Conservation (phyloP, 495 filamentous ascomycete genomes). For the Hypomontagnella submonticulosa region DNA sequence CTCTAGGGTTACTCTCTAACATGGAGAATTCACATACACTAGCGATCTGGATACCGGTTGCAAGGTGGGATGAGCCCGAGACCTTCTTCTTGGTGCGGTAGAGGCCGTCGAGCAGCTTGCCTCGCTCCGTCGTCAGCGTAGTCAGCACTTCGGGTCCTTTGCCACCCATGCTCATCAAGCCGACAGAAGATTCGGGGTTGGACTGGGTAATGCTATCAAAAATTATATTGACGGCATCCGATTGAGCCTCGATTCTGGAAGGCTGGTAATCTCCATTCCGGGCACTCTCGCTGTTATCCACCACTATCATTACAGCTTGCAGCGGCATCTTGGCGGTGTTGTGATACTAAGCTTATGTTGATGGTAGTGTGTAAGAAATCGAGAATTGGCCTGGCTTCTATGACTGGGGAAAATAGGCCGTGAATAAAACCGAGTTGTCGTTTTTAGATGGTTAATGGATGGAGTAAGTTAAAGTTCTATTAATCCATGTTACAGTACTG, state of each 20-base stretch:
- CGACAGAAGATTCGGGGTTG: slow-evolving; percentile 96
- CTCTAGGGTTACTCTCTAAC: not conserved
- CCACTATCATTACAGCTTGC: slow-evolving; percentile 75
- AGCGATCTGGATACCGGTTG: slow-evolving; percentile 93
- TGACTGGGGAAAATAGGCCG: not conserved
- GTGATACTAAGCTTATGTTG: not conserved
- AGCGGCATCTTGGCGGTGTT: slow-evolving; percentile 63
- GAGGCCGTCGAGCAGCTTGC: slow-evolving; percentile 91
- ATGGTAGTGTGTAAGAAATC: slow-evolving; percentile 5
- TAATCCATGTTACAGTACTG: not conserved
- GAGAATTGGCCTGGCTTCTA: slow-evolving; percentile 12
- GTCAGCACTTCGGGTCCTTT: slow-evolving; percentile 96
- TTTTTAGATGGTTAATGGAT: slow-evolving; percentile 10
- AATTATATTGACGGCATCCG: slow-evolving; percentile 92
- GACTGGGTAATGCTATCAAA: slow-evolving; percentile 93
- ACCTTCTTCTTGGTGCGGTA: slow-evolving; percentile 98
- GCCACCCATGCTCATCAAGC: slow-evolving; percentile 98
- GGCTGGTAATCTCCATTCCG: slow-evolving; percentile 97
- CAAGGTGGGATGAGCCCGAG: slow-evolving; percentile 82
- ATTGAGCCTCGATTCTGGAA: slow-evolving; percentile 93
- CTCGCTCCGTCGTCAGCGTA: slow-evolving; percentile 93
- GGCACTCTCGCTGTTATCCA: slow-evolving; percentile 98
- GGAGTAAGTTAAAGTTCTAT: not conserved
- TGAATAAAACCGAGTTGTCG: not conserved
- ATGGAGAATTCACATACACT: slow-evolving; percentile 69